A percentile compares a stretch with the other conserved stretches of the same genome.
These are phyloP conservation scores for Crepidotus variabilis DNA, from an alignment of 768 basidiomycete species.

Conservation along the genomic window DNA sequence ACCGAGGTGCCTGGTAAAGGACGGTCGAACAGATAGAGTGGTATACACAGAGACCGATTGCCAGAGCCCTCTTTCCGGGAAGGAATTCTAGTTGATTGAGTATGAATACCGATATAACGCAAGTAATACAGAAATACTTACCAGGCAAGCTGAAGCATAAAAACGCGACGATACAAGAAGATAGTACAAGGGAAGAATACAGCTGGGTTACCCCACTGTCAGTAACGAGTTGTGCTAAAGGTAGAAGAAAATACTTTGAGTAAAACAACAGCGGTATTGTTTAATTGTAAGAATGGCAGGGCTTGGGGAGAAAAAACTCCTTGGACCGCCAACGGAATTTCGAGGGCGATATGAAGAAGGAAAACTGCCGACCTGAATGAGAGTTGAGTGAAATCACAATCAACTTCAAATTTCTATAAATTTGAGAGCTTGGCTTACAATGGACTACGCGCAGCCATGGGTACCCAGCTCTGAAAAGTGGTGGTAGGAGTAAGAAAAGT, in stretches of 20 bases:
- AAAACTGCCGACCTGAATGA: conserved; percentile 49
- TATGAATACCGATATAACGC: neutral
- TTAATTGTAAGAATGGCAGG: conserved; percentile 76
- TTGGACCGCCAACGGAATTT: conserved; percentile 74
- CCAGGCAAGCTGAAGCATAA: conserved; percentile 74
- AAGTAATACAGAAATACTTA: conserved; percentile 25
- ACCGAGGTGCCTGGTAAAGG: conserved; percentile 72
- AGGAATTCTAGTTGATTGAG: conserved; percentile 58
- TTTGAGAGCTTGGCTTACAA: too few species aligned
- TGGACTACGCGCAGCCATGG: too few species aligned
- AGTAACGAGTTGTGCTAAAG: neutral
- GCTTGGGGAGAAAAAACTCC: conserved; percentile 59
- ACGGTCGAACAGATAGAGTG: conserved; percentile 71
- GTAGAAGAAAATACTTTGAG: conserved; percentile 53
- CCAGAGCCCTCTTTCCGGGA: conserved; percentile 81
- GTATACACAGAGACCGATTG: conserved; percentile 72
- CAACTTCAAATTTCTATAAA: too few species aligned
- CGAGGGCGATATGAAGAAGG: conserved; percentile 75
- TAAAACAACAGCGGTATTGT: conserved; percentile 75
- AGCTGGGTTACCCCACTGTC: conserved; percentile 37
- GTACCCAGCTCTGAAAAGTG: too few species aligned
- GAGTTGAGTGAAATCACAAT: neutral
- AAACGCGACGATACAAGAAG: conserved; percentile 56
- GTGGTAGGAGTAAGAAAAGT: too few species aligned
- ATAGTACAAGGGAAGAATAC: conserved; percentile 60